Conservation (phyloP, 2,329 filamentous ascomycete genomes). For the Dothistroma pini region DNA sequence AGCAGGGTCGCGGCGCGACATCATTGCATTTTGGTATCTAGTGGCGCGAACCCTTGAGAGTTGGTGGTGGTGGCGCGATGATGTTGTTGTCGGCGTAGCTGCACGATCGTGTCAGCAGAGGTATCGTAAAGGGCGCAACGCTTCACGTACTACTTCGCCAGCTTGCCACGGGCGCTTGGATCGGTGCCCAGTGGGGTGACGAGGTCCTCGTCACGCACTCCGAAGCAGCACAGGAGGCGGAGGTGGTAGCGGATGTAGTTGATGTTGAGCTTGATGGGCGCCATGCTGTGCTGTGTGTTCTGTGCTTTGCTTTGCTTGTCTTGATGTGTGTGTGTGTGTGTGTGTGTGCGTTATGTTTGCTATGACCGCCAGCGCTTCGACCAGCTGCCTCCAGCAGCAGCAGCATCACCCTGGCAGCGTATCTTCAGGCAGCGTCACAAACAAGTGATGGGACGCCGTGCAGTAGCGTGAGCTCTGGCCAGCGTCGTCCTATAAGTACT, state of each 20-base stretch:
- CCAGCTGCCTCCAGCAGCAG: neutral
- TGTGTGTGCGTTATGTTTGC: neutral
- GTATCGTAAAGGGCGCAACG: neutral
- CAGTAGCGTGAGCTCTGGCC: neutral
- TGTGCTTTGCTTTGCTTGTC: neutral
- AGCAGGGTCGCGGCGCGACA: neutral
- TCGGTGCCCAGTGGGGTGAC: neutral
- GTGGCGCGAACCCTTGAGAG: neutral
- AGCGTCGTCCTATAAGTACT: neutral
- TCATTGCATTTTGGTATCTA: neutral
- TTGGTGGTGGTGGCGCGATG: neutral
- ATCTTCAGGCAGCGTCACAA: neutral
- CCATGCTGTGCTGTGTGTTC: neutral
- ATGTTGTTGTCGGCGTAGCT: neutral
- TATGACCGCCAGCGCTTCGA: neutral
- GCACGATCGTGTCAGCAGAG: neutral
- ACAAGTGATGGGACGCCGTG: neutral
- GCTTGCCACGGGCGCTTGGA: neutral
- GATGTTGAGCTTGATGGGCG: neutral
- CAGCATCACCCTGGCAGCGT: neutral
- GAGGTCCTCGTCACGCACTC: neutral
- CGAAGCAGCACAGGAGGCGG: slow-evolving; percentile 5
- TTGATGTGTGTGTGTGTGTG: neutral
- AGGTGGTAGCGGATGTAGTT: neutral
- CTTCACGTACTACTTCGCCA: neutral